Evolutionary conservation across 139 green algal species (phyloP), one percentile per base, ranked within the genome.

Genomic region (Chlamydomonas schloesseri): DNA sequence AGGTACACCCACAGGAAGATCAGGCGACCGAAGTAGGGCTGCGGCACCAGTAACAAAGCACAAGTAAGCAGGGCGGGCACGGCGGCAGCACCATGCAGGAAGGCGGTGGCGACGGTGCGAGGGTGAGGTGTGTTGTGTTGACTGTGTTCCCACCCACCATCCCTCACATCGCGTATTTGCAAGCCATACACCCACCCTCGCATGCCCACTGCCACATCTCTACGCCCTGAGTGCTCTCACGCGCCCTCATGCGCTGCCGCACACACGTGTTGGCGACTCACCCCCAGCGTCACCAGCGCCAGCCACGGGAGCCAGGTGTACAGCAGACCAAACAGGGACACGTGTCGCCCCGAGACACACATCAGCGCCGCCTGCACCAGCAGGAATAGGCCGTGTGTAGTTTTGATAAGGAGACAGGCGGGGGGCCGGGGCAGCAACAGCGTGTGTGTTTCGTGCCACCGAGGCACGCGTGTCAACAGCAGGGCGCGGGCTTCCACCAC

Each of bases 281-380:
- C 79, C 57, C 82, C 70, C 5, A 87, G 31, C 6, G 31, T 36
- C 18, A 81, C 71, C 26, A 90, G 18, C 31, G 76, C 4, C 10
- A 37, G 31, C 71, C 72, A 90, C 0, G 86, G 86, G 24, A 87
- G 78, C 78, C 79, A 90, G 9, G 86, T 90, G 69, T 87, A 42
- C 4, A 84, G 13, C 28, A 88, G 17, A 0, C 37, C 82, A 9
- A 0, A 29, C 9, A 53, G 28, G 20, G 60, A 82, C 9, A 72
- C 69, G 72, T 75, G 82, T 29, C 82, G 57, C 4, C 58, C 71
- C 3, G 26, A 64, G 14, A 88, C 2, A 60, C 82, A 81, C 36
- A 88, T n/a, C 0, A 82, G 42, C 13, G 60, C 72, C 0, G 82
- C 71, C 58, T 73, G 70, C 24, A 60, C 2, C 55, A 50, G 42